Evolutionary conservation across 2,329 filamentous ascomycete species (phyloP), one percentile per base, ranked within the genome.

Genomic region (Fusarium scirpi): DNA sequence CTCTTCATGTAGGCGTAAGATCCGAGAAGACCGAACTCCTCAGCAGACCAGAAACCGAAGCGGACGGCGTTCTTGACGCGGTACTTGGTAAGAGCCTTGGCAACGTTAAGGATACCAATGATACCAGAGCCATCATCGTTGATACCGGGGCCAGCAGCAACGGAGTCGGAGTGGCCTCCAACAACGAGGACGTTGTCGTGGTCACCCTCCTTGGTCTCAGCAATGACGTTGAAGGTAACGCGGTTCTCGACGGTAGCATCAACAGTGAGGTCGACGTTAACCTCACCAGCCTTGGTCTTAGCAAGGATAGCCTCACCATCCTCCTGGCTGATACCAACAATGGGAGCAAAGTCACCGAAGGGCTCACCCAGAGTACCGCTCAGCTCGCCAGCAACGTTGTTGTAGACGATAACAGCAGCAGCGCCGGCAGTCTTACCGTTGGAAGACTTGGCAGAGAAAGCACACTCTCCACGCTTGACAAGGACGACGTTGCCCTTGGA

Each of bases 51-150:
- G 78, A 84, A 86, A 15, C 79, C 83, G 65, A 86, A 85, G 8
- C 84, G 81, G 34, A 86, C 81, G 41, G 82, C 82, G 72, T 86
- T 85, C 67, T 84, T 85, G 72, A 84, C 78, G 6, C 71, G 76
- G 75, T 82, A 85, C 32, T 81, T 79, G 61, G 78, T 65, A 8
- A 86, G 78, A 44, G 81, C 80, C 48, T 79, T 77, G 41, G 84
- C 83, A 38, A 85, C 78, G 58, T 82, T 83, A n/a, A 86, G 77
- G 8, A 85, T 75, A 7, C 82, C 82, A 56, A 82, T 73, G 7
- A 84, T 84, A 18, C 88, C 88, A 12, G 85, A 87, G 38, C 88
- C 88, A 69, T 90, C 86, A 72, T 90, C 88, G 76, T 90, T 90
- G 80, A 90, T 89, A 22, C 88, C 88, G 2, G 84, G 83, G 0